These are phyloP conservation scores for Diaporthe caulivora DNA, from an alignment of 2,329 filamentous ascomycete genomes.

Conservation along the genomic window DNA sequence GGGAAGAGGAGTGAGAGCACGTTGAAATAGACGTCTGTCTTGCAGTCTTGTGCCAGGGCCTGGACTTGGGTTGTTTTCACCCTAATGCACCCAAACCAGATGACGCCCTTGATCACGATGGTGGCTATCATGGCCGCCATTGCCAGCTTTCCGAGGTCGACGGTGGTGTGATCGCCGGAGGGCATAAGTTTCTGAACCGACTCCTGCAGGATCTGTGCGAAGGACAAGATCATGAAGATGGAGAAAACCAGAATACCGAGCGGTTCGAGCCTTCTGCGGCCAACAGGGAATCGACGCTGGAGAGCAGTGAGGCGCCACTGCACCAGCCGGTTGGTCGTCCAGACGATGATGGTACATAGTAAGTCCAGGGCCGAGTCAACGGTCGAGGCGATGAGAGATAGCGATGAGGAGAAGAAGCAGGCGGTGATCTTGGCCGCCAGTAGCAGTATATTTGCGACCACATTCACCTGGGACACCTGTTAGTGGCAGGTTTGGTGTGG, in stretches of 20 bases:
- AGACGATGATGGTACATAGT: constrained; percentile 71
- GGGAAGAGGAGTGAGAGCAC: constrained; percentile 73
- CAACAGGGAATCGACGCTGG: constrained; percentile 68
- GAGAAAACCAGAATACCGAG: constrained; percentile 73
- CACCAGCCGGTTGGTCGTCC: constrained; percentile 70
- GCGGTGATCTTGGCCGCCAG: constrained; percentile 40
- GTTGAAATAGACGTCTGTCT: constrained; percentile 75
- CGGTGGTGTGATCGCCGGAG: constrained; percentile 53
- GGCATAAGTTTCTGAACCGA: constrained; percentile 70
- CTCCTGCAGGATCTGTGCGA: constrained; percentile 71
- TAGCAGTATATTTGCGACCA: constrained; percentile 42
- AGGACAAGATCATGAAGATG: constrained; percentile 74
- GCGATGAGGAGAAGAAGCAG: constrained; percentile 52
- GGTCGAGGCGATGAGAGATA: constrained; percentile 72
- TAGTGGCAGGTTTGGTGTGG: not conserved
- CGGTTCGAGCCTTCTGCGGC: constrained; percentile 68
- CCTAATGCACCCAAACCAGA: constrained; percentile 69
- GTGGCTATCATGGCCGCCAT: constrained; percentile 70
- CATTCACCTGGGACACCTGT: constrained; percentile 33
- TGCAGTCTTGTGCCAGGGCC: constrained; percentile 73
- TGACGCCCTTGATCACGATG: constrained; percentile 69
- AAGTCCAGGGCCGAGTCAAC: constrained; percentile 73
- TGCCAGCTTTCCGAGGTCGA: constrained; percentile 63
- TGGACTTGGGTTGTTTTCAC: constrained; percentile 75
- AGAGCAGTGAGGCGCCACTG: constrained; percentile 66